Evolutionary conservation across 306 rosid genomes (phyloP).

Genomic region (Prunus armeniaca): DNA sequence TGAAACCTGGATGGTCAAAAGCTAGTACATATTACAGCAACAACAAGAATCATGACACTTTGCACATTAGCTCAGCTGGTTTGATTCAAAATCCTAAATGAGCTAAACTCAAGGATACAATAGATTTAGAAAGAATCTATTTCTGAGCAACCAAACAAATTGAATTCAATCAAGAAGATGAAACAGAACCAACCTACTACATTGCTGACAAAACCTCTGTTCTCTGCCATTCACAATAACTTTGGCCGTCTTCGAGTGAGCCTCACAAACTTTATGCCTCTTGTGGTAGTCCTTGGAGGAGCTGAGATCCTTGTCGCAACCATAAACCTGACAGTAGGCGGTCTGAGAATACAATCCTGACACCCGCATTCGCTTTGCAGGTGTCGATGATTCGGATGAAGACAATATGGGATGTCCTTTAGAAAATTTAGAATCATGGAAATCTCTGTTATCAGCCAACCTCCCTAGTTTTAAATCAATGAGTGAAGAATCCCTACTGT

Average conservation of each 20-base stretch:
- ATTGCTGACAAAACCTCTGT: conserved; percentile 95
- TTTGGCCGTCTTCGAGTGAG: conserved; percentile 78
- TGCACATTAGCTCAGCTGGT: not conserved
- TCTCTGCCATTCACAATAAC: conserved; percentile 80
- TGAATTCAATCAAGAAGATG: conserved; percentile 2
- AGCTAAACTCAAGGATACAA: not conserved
- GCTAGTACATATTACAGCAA: conserved; percentile 33
- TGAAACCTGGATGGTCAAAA: conserved; percentile 65
- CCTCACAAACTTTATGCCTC: conserved; percentile 92
- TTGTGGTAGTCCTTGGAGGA: conserved; percentile 80
- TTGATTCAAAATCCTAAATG: not conserved
- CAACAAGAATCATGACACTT: conserved; percentile 21
- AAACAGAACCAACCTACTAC: conserved; percentile 69
- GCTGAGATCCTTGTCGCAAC: conserved; percentile 81
- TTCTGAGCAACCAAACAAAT: not conserved
- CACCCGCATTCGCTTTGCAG: conserved; percentile 53
- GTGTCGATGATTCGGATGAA: conserved; percentile 60
- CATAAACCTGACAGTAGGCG: conserved; percentile 81
- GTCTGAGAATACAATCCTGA: conserved; percentile 47
- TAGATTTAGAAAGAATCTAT: not conserved
- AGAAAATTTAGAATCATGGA: conserved; percentile 30
- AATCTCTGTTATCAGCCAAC: conserved; percentile 52
- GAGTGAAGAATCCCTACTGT: conserved; percentile 52
- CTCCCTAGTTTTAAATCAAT: conserved; percentile 79
- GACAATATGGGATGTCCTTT: conserved; percentile 48